Percentiles rank a stretch among this genome's conserved stretches.
Conservation (phyloP, 1,139 yeast genomes). For the Scheffersomyces parashehatae region DNA sequence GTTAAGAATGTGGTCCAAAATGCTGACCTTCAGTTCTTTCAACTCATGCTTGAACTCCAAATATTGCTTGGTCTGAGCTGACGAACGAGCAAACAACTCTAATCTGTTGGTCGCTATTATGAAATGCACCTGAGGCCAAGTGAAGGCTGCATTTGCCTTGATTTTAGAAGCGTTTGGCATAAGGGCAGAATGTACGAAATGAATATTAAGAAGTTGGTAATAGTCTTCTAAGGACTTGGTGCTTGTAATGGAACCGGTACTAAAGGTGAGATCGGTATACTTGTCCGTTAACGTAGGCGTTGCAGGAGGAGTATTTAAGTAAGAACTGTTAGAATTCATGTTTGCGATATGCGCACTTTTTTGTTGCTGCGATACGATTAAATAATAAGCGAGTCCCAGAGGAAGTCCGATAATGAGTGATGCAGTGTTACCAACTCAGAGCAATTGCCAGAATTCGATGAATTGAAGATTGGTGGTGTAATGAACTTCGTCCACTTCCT, state of each 20-base stretch:
- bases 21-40: conserved; percentile 22
- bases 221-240: conserved; percentile 9
- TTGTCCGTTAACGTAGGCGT: conserved; percentile 9
- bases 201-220: conserved; percentile 19
- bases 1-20: conserved; percentile 38
- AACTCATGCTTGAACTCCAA: conserved; percentile 34
- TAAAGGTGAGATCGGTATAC: not conserved
- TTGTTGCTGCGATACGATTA: too few species aligned
- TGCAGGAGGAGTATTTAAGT: conserved; percentile 16
- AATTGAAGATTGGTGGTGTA: too few species aligned
- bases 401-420: too few species aligned
- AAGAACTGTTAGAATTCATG: conserved; percentile 1
- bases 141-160: conserved; percentile 21
- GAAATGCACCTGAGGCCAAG: conserved; percentile 37
- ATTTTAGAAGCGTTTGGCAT: conserved; percentile 46
- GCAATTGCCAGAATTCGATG: too few species aligned
- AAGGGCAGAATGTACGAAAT: conserved; percentile 29
- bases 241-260: not conserved
- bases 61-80: conserved; percentile 32
- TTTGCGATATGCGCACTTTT: too few species aligned
- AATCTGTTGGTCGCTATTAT: conserved; percentile 34
- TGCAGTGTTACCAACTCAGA: too few species aligned
- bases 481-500: too few species aligned
- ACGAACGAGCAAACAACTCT: conserved; percentile 43
- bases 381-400: too few species aligned